phyloP scores from a whole-genome alignment of 257 asterid genomes.

The Nicotiana tabacum region DNA sequence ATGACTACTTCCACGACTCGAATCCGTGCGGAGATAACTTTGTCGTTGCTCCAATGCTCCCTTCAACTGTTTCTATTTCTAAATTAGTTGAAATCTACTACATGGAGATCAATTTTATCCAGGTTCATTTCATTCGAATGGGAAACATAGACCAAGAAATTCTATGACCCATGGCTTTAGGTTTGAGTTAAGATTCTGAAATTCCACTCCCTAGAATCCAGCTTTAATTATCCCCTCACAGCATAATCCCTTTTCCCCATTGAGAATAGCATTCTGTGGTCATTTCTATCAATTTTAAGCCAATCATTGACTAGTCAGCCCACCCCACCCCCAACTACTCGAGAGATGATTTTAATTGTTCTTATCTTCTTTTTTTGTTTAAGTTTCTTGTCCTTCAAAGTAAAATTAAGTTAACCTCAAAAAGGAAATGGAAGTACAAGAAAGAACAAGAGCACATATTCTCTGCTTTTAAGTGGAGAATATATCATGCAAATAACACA shows the following conservation, averaged over 20 bases:
- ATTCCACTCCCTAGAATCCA: slow-evolving; percentile 55
- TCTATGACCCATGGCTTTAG: slow-evolving; percentile 49
- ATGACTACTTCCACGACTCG: too few species aligned
- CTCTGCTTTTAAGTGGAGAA: slow-evolving; percentile 26
- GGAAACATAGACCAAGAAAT: slow-evolving; percentile 42
- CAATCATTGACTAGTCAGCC: slow-evolving; percentile 30
- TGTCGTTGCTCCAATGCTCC: too few species aligned
- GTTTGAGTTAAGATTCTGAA: slow-evolving; percentile 58
- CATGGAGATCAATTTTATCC: not conserved
- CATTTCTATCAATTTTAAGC: slow-evolving; percentile 31
- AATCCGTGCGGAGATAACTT: too few species aligned
- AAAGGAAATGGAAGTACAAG: slow-evolving; percentile 34
- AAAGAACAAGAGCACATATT: slow-evolving; percentile 33
- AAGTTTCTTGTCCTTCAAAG: slow-evolving; percentile 16
- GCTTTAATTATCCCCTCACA: slow-evolving; percentile 18
- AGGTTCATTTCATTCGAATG: slow-evolving; percentile 19
- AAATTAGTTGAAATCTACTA: too few species aligned
- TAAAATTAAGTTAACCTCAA: slow-evolving; percentile 23
- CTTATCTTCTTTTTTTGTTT: slow-evolving; percentile 3
- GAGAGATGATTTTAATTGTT: slow-evolving; percentile 21
- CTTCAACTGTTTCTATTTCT: too few species aligned
- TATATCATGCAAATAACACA: slow-evolving; percentile 18
- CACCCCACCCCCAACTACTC: not conserved
- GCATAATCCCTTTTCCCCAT: slow-evolving; percentile 18
- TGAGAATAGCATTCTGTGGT: slow-evolving; percentile 61